A percentile compares a stretch with the other conserved stretches of the same genome.
These are phyloP conservation scores for Peronospora farinosa DNA, from an alignment of 352 stramenopile genomes.

Conservation along the genomic window DNA sequence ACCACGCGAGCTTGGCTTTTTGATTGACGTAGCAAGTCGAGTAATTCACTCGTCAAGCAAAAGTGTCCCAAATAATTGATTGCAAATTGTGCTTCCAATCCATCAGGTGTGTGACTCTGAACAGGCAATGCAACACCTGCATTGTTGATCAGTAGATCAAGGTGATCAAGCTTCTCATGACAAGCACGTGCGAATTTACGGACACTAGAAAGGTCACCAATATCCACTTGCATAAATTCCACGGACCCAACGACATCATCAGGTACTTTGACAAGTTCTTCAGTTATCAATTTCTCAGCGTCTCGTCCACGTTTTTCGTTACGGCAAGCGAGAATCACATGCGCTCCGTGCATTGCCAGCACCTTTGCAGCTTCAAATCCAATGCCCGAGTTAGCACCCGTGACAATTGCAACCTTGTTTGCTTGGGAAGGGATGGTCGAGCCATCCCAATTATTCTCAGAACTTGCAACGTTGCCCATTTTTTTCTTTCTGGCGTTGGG, in stretches of 20 bases:
- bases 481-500: background rate
- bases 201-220: slow-evolving; percentile 33
- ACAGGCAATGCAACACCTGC: slow-evolving; percentile 40
- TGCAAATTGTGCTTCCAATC: slow-evolving; percentile 57
- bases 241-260: slow-evolving; percentile 29
- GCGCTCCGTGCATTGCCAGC: slow-evolving; percentile 48
- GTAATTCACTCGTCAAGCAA: slow-evolving; percentile 42
- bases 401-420: slow-evolving; percentile 67
- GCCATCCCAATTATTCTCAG: slow-evolving; percentile 20
- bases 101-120: slow-evolving; percentile 24
- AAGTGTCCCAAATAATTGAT: slow-evolving; percentile 76
- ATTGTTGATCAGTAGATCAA: slow-evolving; percentile 77
- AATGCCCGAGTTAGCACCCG: slow-evolving; percentile 69
- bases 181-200: slow-evolving; percentile 35
- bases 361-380: slow-evolving; percentile 54
- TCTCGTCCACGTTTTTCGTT: slow-evolving; percentile 30
- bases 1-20: slow-evolving; percentile 40
- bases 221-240: slow-evolving; percentile 47
- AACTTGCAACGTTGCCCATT: slow-evolving; percentile 13
- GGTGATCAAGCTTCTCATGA: slow-evolving; percentile 25
- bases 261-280: slow-evolving; percentile 11
- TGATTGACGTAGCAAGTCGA: slow-evolving; percentile 24
- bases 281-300: slow-evolving; percentile 30
- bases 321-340: slow-evolving; percentile 73
- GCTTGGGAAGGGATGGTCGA: slow-evolving; percentile 29